phyloP scores from a whole-genome alignment of 192 early-diverging fungal genomes.

The Coemansia pectinata region DNA sequence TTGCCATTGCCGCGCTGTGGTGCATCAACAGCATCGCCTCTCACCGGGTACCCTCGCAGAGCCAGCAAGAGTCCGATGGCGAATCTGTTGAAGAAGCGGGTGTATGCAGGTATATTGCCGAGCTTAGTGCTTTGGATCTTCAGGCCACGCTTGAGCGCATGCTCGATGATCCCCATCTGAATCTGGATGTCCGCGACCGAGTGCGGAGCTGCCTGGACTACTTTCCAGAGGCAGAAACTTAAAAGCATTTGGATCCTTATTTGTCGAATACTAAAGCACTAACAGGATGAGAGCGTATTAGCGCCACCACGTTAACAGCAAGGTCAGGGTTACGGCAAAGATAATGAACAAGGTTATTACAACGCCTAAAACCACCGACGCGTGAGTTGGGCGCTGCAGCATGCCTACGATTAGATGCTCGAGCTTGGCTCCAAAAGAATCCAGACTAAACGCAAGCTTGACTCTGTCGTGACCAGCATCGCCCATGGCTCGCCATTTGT shows the following conservation, averaged over 20 bases:
- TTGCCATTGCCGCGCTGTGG: constrained; percentile 49
- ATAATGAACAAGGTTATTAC: constrained; percentile 43
- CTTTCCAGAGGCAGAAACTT: constrained; percentile 11
- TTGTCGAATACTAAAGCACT: too few relatives aligned
- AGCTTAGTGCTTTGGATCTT: constrained; percentile 22
- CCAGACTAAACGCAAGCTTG: constrained; percentile 62
- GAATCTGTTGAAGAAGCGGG: constrained; percentile 3
- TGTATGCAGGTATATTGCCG: constrained; percentile 5
- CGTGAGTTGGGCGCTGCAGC: constrained; percentile 16
- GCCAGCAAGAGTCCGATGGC: constrained; percentile 6
- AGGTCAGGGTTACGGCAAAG: constrained; percentile 5
- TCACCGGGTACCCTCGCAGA: constrained; percentile 3
- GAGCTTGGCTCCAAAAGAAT: constrained; percentile 67
- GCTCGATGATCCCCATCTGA: constrained; percentile 18
- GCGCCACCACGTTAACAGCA: constrained; percentile 5
- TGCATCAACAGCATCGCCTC: constrained; percentile 47
- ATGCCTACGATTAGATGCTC: constrained; percentile 63
- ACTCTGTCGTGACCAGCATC: constrained; percentile 63
- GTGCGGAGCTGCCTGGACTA: constrained; percentile 49
- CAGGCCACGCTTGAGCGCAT: constrained; percentile 20
- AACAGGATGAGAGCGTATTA: neutral
- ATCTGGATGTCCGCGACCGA: constrained; percentile 42
- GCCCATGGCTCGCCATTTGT: constrained; percentile 60
- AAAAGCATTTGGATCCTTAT: neutral
- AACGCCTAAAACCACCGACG: constrained; percentile 37